phyloP scores from a whole-genome alignment of 805 yeast genomes.

The Nakazawaea anatomiae region DNA sequence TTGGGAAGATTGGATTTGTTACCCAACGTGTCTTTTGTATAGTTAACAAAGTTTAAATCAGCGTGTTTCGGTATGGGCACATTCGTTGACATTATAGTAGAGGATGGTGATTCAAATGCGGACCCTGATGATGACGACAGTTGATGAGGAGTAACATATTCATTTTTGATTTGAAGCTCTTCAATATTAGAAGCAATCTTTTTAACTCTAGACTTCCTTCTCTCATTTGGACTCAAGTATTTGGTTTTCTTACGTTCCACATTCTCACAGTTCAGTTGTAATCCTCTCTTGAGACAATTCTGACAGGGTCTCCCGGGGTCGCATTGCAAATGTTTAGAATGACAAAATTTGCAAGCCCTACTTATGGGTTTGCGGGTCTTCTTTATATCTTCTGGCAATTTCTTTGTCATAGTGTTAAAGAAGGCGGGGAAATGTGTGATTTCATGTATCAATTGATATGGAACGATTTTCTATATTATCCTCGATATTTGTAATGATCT shows the following conservation, averaged over 20 bases:
- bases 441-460: too few relatives aligned
- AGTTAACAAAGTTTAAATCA: slow-evolving; percentile 4
- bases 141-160: not conserved
- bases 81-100: not conserved
- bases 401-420: slow-evolving; percentile 49
- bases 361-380: slow-evolving; percentile 53
- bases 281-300: slow-evolving; percentile 60
- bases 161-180: not conserved
- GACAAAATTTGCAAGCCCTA: slow-evolving; percentile 71
- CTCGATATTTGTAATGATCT: too few relatives aligned
- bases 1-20: not conserved
- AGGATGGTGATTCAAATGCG: not conserved
- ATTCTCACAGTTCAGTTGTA: slow-evolving; percentile 51
- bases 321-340: slow-evolving; percentile 68
- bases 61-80: not conserved
- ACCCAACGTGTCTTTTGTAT: not conserved
- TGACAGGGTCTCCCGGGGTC: slow-evolving; percentile 64
- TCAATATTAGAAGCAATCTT: not conserved
- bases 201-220: not conserved
- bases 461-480: not conserved
- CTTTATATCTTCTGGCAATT: slow-evolving; percentile 48
- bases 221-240: slow-evolving; percentile 20
- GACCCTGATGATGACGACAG: not conserved
- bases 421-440: not conserved
- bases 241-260: slow-evolving; percentile 41